phyloP scores from a whole-genome alignment of 2,329 filamentous ascomycete genomes.

The Fusarium piperis region DNA sequence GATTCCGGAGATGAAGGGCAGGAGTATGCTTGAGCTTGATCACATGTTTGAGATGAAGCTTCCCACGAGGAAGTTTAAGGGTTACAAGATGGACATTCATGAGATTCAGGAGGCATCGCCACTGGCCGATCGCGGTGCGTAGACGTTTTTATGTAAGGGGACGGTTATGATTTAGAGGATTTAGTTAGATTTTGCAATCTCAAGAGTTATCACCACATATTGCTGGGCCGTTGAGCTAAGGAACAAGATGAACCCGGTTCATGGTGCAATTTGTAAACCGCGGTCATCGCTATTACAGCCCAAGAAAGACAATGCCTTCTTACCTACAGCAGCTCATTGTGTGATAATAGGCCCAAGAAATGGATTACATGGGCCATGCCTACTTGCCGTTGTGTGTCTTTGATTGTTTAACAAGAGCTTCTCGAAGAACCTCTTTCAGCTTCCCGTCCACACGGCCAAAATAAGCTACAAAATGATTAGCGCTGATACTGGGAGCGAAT shows the following conservation, averaged over 20 bases:
- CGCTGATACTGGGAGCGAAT: too few relatives aligned
- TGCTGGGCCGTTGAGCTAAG: neutral
- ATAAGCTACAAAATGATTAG: neutral
- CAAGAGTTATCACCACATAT: neutral
- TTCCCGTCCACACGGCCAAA: constrained; percentile 6
- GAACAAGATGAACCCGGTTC: neutral
- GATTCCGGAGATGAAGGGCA: constrained; percentile 37
- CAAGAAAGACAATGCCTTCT: neutral
- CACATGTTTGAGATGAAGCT: constrained; percentile 34
- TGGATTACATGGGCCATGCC: neutral
- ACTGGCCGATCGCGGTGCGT: neutral
- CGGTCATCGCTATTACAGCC: neutral
- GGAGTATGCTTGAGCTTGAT: constrained; percentile 36
- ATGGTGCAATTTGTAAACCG: neutral
- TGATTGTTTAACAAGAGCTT: neutral
- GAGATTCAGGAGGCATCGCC: constrained; percentile 19
- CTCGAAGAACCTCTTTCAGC: neutral
- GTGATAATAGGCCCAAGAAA: neutral
- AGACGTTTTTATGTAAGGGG: neutral
- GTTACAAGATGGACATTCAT: constrained; percentile 4
- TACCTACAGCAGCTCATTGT: neutral
- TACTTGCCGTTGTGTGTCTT: neutral
- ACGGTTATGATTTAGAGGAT: neutral
- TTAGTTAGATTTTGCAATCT: neutral
- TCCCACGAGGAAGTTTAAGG: constrained; percentile 25